Conservation (phyloP, 192 early-diverging fungal species). For the Coemansia biformis region DNA sequence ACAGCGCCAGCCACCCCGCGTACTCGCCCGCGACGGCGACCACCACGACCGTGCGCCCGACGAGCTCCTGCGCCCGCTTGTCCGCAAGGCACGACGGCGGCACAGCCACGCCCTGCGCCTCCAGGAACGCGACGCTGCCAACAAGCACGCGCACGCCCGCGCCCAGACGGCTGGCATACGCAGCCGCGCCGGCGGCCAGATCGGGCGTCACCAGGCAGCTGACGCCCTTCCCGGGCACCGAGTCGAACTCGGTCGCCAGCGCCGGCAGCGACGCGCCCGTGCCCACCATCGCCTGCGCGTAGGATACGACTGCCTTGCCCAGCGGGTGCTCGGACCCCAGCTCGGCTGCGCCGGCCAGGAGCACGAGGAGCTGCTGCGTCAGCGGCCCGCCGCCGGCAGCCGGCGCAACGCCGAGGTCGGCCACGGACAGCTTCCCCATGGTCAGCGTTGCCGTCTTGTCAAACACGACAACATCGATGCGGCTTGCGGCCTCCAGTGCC, state of each 20-base stretch:
- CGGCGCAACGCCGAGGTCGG: constrained; percentile 37
- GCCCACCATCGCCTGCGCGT: constrained; percentile 51
- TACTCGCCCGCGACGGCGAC: constrained; percentile 60
- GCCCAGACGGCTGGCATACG: no score
- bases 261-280: constrained; percentile 28
- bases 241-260: constrained; percentile 56
- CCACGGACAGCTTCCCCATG: constrained; percentile 62
- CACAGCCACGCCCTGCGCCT: constrained; percentile 42
- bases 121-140: constrained; percentile 69
- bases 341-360: constrained; percentile 75
- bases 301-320: constrained; percentile 65
- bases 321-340: constrained; percentile 83
- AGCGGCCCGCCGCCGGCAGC: constrained; percentile 16
- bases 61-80: constrained; percentile 54
- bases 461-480: constrained; percentile 83
- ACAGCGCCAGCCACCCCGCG: constrained; percentile 70
- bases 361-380: constrained; percentile 52
- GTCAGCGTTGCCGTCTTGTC: constrained; percentile 99
- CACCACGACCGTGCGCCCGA: constrained; percentile 75
- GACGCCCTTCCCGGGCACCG: constrained; percentile 67
- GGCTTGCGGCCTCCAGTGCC: constrained; percentile 74
- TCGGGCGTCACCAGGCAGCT: constrained; percentile 53
- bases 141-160: constrained; percentile 54
- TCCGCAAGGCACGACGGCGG: constrained; percentile 31
- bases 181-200: constrained; percentile 8